Conservation (phyloP, 2,329 filamentous ascomycete genomes). For the Cladophialophora bantiana region DNA sequence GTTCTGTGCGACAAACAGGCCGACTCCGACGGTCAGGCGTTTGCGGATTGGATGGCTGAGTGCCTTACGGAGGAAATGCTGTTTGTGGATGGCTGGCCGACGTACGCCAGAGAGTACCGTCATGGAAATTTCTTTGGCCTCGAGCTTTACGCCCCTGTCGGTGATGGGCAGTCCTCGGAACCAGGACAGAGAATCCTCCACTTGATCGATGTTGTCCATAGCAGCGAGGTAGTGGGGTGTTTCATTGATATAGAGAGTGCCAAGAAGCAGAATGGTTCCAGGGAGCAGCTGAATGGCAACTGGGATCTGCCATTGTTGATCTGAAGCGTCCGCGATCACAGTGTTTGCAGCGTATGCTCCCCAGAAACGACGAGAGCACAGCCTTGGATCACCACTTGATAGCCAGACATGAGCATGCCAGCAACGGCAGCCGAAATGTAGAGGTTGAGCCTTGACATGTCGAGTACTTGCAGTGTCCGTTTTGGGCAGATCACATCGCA, state of each 20-base stretch:
- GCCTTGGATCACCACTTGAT: conserved; percentile 31
- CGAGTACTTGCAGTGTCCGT: neutral
- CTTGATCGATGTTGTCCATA: conserved; percentile 56
- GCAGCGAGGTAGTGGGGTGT: conserved; percentile 62
- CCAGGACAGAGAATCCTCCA: conserved; percentile 48
- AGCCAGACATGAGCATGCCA: conserved; percentile 32
- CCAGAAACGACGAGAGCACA: conserved; percentile 33
- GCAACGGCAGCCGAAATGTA: conserved; percentile 38
- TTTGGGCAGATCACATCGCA: neutral
- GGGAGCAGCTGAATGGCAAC: conserved; percentile 62
- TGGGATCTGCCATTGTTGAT: conserved; percentile 60
- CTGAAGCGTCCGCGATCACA: conserved; percentile 19
- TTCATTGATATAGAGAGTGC: conserved; percentile 58
- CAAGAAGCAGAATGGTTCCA: conserved; percentile 57
- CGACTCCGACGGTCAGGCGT: conserved; percentile 25
- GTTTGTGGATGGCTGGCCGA: conserved; percentile 45
- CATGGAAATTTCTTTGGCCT: conserved; percentile 18
- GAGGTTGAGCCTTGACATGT: conserved; percentile 30
- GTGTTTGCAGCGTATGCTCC: conserved; percentile 29
- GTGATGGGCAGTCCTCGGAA: conserved; percentile 45
- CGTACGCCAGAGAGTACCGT: conserved; percentile 2
- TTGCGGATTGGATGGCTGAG: conserved; percentile 33
- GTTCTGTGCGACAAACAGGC: conserved; percentile 34
- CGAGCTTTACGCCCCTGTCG: conserved; percentile 37
- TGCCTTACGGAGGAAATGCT: conserved; percentile 53